Evolutionary conservation across 805 yeast genomes (phyloP).

Genomic region (Saturnispora sanitii): DNA sequence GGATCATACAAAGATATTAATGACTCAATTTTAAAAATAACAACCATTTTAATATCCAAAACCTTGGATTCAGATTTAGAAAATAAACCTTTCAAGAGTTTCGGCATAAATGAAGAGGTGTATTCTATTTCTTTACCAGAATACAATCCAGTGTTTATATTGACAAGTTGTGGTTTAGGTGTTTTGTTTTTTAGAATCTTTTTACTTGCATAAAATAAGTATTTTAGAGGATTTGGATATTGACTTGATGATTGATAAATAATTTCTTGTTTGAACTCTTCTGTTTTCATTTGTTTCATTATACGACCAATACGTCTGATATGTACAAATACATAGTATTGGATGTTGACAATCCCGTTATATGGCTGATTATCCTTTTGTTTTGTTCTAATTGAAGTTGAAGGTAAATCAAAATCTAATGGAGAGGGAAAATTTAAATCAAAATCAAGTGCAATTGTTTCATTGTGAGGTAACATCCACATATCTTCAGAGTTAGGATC

Average conservation of each 20-base stretch:
- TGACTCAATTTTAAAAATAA: background rate
- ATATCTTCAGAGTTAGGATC: background rate
- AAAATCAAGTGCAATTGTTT: constrained; percentile 1
- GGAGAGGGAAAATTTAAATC: background rate
- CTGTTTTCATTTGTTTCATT: background rate
- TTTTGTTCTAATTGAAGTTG: background rate
- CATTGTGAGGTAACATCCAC: background rate
- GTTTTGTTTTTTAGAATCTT: background rate
- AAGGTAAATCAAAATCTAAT: background rate
- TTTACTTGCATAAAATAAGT: background rate
- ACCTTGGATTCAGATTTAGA: background rate
- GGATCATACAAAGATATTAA: constrained; percentile 3
- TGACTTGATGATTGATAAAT: constrained; percentile 3
- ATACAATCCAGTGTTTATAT: background rate
- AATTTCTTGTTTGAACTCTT: background rate
- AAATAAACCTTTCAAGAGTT: background rate
- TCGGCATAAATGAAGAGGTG: background rate
- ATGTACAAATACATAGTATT: background rate
- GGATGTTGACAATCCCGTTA: background rate
- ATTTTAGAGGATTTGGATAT: background rate
- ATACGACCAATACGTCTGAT: background rate
- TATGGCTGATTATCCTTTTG: background rate
- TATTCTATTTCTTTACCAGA: background rate
- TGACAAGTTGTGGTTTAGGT: constrained; percentile 1
- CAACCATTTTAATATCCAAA: background rate